Percentiles rank a stretch among this genome's conserved stretches.
Evolutionary conservation across 2,329 filamentous ascomycete genomes (phyloP).

Genomic region (Zymoseptoria pseudotritici): DNA sequence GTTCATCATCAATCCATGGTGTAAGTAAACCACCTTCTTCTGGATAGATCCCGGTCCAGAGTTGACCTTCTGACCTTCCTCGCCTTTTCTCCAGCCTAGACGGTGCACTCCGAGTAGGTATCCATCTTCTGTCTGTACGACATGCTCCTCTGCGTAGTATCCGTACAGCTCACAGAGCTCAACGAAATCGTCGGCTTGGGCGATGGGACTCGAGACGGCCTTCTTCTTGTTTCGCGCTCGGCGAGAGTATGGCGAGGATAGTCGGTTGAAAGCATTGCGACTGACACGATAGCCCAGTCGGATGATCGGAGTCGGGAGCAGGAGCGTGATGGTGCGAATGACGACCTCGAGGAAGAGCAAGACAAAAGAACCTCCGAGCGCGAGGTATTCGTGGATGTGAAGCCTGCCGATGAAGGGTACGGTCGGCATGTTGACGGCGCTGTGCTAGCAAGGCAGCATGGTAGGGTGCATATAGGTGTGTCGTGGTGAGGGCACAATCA

Average conservation of each 20-base stretch:
- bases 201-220: conserved; percentile 50
- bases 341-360: conserved; percentile 76
- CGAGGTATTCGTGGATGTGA: conserved; percentile 67
- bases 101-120: conserved; percentile 87
- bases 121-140: conserved; percentile 89
- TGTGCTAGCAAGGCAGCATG: background rate
- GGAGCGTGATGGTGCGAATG: conserved; percentile 78
- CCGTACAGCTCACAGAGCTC: conserved; percentile 89
- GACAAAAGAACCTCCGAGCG: conserved; percentile 73
- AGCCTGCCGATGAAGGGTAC: conserved; percentile 59
- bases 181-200: conserved; percentile 82
- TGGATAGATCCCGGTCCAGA: conserved; percentile 56
- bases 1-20: conserved; percentile 97
- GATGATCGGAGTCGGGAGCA: conserved; percentile 75
- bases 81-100: conserved; percentile 72
- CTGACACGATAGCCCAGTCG: conserved; percentile 75
- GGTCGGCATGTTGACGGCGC: conserved; percentile 41
- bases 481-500: background rate
- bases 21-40: conserved; percentile 87
- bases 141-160: conserved; percentile 91
- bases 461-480: background rate
- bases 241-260: conserved; percentile 63
- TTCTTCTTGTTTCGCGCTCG: conserved; percentile 62
- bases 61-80: conserved; percentile 74
- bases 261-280: conserved; percentile 70